phyloP scores from a whole-genome alignment of 2,329 filamentous ascomycete genomes.

The Colletotrichum cordylinicola region DNA sequence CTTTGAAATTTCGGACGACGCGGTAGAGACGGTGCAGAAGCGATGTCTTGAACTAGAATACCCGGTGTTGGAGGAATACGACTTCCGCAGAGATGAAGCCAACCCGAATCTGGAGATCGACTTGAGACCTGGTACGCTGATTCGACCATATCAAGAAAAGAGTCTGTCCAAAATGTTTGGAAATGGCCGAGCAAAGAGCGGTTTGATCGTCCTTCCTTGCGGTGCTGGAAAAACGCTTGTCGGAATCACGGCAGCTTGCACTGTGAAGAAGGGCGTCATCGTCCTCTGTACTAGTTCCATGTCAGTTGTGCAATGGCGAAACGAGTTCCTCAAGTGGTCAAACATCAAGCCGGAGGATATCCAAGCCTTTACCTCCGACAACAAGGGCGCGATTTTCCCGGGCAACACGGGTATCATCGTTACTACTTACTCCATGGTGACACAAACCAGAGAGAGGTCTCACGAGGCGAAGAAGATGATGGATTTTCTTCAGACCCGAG shows the following conservation, averaged over 20 bases:
- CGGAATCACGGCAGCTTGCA: conserved; percentile 97
- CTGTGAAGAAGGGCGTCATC: conserved; percentile 95
- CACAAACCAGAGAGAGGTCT: conserved; percentile 83
- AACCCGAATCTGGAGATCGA: conserved; percentile 96
- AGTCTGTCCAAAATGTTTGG: conserved; percentile 99
- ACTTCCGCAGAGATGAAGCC: conserved; percentile 88
- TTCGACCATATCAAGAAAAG: conserved; percentile 95
- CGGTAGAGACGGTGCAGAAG: conserved; percentile 87
- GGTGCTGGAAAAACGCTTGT: conserved; percentile 97
- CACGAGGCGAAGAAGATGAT: conserved; percentile 98
- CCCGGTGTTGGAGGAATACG: conserved; percentile 94
- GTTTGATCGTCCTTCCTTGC: conserved; percentile 95
- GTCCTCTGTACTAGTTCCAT: conserved; percentile 97
- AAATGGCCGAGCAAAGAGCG: conserved; percentile 95
- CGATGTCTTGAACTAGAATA: conserved; percentile 86
- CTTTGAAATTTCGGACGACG: conserved; percentile 85
- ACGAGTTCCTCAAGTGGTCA: conserved; percentile 98
- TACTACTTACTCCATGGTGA: conserved; percentile 99
- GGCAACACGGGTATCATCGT: conserved; percentile 95
- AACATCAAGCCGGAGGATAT: conserved; percentile 93
- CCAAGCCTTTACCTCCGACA: conserved; percentile 92
- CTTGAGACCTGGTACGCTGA: conserved; percentile 85
- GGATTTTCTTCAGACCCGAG: conserved; percentile 85
- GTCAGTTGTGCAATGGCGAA: conserved; percentile 96
- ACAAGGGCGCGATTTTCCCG: conserved; percentile 81